Evolutionary conservation across 2,329 filamentous ascomycete genomes (phyloP).

Genomic region (Xylaria hypoxylon): DNA sequence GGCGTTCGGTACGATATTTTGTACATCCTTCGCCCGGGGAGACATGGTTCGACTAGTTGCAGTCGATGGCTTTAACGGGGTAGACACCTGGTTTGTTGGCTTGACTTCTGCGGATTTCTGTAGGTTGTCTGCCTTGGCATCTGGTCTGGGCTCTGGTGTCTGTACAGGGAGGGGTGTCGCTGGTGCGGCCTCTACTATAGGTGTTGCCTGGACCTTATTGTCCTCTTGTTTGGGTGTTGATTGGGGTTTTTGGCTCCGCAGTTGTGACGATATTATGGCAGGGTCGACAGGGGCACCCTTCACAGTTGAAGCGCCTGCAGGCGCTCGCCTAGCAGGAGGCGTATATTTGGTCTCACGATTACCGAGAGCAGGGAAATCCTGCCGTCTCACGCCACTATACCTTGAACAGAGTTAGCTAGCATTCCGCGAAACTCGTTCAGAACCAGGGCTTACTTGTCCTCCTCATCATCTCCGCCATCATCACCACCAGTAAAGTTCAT

Average conservation of each 20-base stretch:
- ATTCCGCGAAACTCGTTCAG: neutral
- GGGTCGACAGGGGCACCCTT: slow-evolving; percentile 84
- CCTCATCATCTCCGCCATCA: slow-evolving; percentile 82
- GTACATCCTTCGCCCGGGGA: slow-evolving; percentile 55
- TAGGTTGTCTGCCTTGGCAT: slow-evolving; percentile 49
- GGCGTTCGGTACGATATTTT: slow-evolving; percentile 61
- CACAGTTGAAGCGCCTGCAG: slow-evolving; percentile 77
- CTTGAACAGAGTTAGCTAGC: slow-evolving; percentile 55
- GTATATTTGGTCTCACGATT: slow-evolving; percentile 80
- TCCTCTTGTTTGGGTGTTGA: slow-evolving; percentile 54
- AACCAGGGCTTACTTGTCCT: slow-evolving; percentile 78
- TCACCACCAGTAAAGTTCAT: slow-evolving; percentile 72
- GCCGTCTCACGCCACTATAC: slow-evolving; percentile 91
- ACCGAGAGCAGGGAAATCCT: slow-evolving; percentile 72
- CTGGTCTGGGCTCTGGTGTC: slow-evolving; percentile 50
- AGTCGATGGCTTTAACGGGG: slow-evolving; percentile 51
- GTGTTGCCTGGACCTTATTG: slow-evolving; percentile 45
- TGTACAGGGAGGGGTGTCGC: slow-evolving; percentile 44
- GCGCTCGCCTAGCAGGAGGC: slow-evolving; percentile 86
- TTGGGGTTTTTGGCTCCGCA: slow-evolving; percentile 64
- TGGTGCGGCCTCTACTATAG: slow-evolving; percentile 45
- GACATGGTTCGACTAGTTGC: slow-evolving; percentile 58
- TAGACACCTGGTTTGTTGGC: slow-evolving; percentile 43
- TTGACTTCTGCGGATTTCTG: slow-evolving; percentile 46
- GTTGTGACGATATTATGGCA: slow-evolving; percentile 89